A percentile compares a stretch with the other conserved stretches of the same genome.
Evolutionary conservation across 2,329 filamentous ascomycete species (phyloP).

Genomic region (Phyllosticta citrichinensis): DNA sequence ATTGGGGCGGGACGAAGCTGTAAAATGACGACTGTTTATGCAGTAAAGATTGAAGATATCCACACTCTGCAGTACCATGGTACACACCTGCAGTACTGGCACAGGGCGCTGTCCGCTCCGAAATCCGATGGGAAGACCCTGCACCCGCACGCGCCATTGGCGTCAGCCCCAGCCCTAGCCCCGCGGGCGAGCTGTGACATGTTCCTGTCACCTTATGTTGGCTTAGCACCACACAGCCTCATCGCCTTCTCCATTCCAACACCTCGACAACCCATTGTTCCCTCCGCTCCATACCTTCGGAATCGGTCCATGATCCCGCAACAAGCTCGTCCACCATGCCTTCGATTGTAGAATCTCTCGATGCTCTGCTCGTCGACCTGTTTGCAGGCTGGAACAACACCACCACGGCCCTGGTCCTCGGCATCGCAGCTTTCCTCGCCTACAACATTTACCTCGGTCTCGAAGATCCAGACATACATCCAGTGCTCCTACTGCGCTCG

Average conservation of each 20-base stretch:
- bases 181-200: neutral
- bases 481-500: constrained; percentile 81
- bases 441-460: constrained; percentile 59
- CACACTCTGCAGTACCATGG: neutral
- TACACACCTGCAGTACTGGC: neutral
- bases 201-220: neutral
- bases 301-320: constrained; percentile 17
- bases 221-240: neutral
- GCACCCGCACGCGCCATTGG: neutral
- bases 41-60: neutral
- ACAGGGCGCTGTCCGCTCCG: neutral
- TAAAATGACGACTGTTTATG: neutral
- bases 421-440: constrained; percentile 56
- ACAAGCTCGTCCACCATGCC: constrained; percentile 24
- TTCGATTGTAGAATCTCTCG: constrained; percentile 53
- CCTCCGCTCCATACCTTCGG: neutral
- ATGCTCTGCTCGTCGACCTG: constrained; percentile 58
- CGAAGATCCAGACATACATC: constrained; percentile 79
- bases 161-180: constrained; percentile 7
- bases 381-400: constrained; percentile 74
- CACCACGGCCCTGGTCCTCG: constrained; percentile 60
- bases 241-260: no score
- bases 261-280: neutral
- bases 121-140: neutral
- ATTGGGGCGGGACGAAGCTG: neutral